Conservation (phyloP, 805 yeast genomes). For the Cyberlindnera nakhonratchasimensis region DNA sequence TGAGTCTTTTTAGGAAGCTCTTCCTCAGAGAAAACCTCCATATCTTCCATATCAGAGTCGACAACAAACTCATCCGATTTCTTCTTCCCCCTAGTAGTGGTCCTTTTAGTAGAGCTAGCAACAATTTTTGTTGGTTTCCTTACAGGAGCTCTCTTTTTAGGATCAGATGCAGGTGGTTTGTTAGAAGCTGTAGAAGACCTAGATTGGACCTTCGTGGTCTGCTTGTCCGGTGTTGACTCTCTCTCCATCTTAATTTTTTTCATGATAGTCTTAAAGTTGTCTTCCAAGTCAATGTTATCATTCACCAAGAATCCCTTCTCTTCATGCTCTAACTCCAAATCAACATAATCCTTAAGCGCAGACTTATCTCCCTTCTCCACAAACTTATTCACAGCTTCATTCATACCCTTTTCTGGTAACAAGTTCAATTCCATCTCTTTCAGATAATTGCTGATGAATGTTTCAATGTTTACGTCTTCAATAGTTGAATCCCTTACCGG, state of each 20-base stretch:
- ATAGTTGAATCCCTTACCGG: conserved; percentile 18
- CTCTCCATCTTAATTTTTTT: conserved; percentile 38
- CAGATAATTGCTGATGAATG: conserved; percentile 60
- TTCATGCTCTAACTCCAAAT: conserved; percentile 37
- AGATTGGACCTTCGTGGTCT: not conserved
- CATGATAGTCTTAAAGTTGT: conserved; percentile 43
- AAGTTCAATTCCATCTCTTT: conserved; percentile 61
- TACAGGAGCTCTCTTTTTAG: conserved; percentile 1
- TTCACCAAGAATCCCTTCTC: conserved; percentile 31
- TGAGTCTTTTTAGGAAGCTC: conserved; percentile 3
- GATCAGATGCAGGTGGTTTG: not conserved
- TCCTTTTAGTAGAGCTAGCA: not conserved
- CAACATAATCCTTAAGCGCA: conserved; percentile 62
- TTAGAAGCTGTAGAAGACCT: not conserved
- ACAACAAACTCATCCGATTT: conserved; percentile 10
- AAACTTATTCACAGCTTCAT: conserved; percentile 65
- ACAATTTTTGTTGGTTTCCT: not conserved
- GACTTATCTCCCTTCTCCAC: conserved; percentile 81
- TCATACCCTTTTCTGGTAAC: conserved; percentile 72
- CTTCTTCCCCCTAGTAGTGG: conserved; percentile 2
- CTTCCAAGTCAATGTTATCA: conserved; percentile 37
- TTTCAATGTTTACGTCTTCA: conserved; percentile 52
- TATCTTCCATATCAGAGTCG: conserved; percentile 9
- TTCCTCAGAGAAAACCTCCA: conserved; percentile 2
- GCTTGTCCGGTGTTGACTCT: conserved; percentile 5